These are phyloP conservation scores for Stylosanthes scabra DNA, from an alignment of 331 rosid genomes.

Conservation along the genomic window DNA sequence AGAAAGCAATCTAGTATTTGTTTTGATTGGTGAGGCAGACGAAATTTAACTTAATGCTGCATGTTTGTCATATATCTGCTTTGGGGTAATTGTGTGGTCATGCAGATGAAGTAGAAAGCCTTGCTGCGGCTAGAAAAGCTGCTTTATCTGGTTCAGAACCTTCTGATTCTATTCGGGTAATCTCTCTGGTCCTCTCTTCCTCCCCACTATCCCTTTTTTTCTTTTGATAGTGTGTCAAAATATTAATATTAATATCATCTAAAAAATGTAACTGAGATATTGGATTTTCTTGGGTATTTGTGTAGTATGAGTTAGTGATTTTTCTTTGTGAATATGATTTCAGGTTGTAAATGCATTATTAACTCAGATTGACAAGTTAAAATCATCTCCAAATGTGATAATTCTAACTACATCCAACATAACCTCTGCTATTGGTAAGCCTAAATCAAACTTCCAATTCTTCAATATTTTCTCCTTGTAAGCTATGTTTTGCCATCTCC, in stretches of 20 bases:
- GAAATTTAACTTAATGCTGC: constrained; percentile 29
- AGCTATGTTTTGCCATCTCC: constrained; percentile 16
- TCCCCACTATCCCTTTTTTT: background rate
- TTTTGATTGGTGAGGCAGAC: constrained; percentile 91
- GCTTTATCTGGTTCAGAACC: constrained; percentile 99
- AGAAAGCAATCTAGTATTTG: constrained; percentile 97
- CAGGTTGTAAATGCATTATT: constrained; percentile 98
- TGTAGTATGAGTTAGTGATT: background rate
- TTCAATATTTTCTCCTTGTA: constrained; percentile 30
- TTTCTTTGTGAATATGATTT: constrained; percentile 46
- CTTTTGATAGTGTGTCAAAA: constrained; percentile 10
- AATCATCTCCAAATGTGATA: constrained; percentile 93
- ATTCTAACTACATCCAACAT: constrained; percentile 95
- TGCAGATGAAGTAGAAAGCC: constrained; percentile 98
- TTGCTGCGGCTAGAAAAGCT: constrained; percentile 97
- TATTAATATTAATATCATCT: constrained; percentile 17
- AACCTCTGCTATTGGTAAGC: constrained; percentile 97
- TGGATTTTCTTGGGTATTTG: constrained; percentile 22
- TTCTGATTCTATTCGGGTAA: constrained; percentile 96
- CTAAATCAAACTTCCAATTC: constrained; percentile 28
- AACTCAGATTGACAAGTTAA: constrained; percentile 96
- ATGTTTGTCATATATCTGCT: constrained; percentile 36
- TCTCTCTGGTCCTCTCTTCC: constrained; percentile 16
- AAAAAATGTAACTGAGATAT: constrained; percentile 20
- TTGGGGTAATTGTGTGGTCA: constrained; percentile 39